Conservation (phyloP, 192 early-diverging fungal genomes). For the Linnemannia hyalina region DNA sequence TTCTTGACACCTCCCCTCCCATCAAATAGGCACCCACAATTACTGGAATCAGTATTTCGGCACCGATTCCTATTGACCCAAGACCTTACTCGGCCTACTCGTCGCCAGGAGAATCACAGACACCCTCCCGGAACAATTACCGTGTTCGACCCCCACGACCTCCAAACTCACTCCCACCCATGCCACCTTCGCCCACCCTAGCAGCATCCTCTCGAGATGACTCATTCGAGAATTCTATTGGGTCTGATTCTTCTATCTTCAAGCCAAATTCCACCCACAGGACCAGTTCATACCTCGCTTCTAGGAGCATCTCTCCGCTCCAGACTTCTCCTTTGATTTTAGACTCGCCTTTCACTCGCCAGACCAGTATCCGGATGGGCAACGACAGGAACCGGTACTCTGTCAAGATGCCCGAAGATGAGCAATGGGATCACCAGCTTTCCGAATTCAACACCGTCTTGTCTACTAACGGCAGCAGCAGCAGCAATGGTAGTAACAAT, state of each 20-base stretch:
- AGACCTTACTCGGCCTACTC: slow-evolving; percentile 27
- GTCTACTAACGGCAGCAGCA: background rate
- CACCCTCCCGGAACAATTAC: slow-evolving; percentile 35
- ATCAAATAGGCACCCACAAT: background rate
- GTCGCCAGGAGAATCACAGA: slow-evolving; percentile 14
- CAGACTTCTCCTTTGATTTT: slow-evolving; percentile 19
- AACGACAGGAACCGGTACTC: slow-evolving; percentile 45
- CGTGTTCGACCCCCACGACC: slow-evolving; percentile 34
- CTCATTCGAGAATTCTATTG: background rate
- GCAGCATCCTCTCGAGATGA: background rate
- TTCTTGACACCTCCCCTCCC: background rate
- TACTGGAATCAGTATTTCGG: slow-evolving; percentile 30
- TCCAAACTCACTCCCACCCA: slow-evolving; percentile 19
- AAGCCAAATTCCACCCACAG: background rate
- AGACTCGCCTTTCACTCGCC: slow-evolving; percentile 39
- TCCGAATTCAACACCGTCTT: background rate
- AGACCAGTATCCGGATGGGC: slow-evolving; percentile 50
- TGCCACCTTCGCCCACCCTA: slow-evolving; percentile 28
- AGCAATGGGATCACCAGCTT: slow-evolving; percentile 2
- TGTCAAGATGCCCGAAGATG: slow-evolving; percentile 42
- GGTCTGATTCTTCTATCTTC: background rate
- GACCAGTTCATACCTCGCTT: slow-evolving; percentile 27
- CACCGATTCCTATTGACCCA: slow-evolving; percentile 18
- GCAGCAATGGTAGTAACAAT: background rate
- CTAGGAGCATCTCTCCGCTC: slow-evolving; percentile 20